Evolutionary conservation across 2,329 filamentous ascomycete genomes (phyloP).

Genomic region (Trichoderma sp.): DNA sequence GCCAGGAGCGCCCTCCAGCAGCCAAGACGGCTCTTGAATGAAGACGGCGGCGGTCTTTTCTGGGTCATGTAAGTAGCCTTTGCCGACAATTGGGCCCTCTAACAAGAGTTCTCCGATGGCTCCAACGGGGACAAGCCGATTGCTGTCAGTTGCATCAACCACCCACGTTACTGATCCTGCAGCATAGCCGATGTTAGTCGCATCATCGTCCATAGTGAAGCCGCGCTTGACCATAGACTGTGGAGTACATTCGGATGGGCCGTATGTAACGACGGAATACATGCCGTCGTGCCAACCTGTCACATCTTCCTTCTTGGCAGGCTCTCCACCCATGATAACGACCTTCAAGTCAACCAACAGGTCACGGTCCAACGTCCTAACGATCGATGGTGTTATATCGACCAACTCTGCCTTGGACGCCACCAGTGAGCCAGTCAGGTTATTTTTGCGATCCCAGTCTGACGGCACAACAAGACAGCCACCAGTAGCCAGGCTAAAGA

Average conservation of each 20-base stretch:
- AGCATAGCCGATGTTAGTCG: background rate
- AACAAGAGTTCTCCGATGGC: conserved; percentile 6
- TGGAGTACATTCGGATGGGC: background rate
- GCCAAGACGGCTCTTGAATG: background rate
- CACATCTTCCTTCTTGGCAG: background rate
- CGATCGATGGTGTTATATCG: background rate
- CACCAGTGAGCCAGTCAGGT: background rate
- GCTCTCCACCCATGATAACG: background rate
- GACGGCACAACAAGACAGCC: background rate
- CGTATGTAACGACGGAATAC: background rate
- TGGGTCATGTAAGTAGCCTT: background rate
- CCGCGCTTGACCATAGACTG: background rate
- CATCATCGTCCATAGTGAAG: background rate
- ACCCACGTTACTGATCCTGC: background rate
- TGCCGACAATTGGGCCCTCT: background rate
- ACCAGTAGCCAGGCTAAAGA: background rate
- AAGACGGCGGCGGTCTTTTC: background rate
- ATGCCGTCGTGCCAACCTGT: background rate
- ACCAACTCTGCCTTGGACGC: conserved; percentile 2
- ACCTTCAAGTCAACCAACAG: no score
- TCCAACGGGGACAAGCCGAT: background rate
- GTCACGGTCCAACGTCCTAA: background rate
- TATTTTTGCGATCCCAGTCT: background rate
- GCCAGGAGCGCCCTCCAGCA: background rate
- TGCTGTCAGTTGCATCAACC: conserved; percentile 17